Percentiles rank a stretch among this genome's conserved stretches.
These are phyloP conservation scores for Pichiaceae sp. DNA, from an alignment of 1,139 yeast species.

Conservation along the genomic window DNA sequence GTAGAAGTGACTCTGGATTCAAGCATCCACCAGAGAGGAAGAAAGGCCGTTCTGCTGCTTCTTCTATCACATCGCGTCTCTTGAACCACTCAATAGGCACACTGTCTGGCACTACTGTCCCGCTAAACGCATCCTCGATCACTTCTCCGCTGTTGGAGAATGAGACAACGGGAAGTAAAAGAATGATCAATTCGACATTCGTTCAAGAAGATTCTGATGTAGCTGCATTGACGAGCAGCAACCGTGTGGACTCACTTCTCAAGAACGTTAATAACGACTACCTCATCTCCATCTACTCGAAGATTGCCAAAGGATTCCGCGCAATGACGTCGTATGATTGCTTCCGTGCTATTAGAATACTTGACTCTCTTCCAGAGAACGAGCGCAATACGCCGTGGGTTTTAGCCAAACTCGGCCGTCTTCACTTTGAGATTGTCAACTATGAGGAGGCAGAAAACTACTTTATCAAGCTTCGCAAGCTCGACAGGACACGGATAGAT, in stretches of 20 bases:
- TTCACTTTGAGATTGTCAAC: conserved; percentile 82
- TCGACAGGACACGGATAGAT: conserved; percentile 73
- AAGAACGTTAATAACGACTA: conserved; percentile 20
- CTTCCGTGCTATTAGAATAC: conserved; percentile 64
- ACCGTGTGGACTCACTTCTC: conserved; percentile 5
- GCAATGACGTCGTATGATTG: conserved; percentile 68
- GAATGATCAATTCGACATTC: conserved; percentile 17
- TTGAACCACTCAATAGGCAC: conserved; percentile 37
- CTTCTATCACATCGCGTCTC: conserved; percentile 47
- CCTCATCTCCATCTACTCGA: conserved; percentile 43
- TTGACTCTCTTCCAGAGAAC: conserved; percentile 53
- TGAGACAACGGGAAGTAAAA: conserved; percentile 10
- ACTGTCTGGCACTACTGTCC: neutral
- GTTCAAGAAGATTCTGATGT: neutral
- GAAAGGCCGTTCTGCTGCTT: conserved; percentile 11
- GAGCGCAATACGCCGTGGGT: conserved; percentile 85
- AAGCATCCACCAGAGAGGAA: conserved; percentile 16
- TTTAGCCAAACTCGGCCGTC: conserved; percentile 65
- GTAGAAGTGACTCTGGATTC: conserved; percentile 19
- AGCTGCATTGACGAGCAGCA: neutral
- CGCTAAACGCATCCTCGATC: neutral
- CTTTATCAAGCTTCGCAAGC: conserved; percentile 51
- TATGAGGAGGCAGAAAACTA: conserved; percentile 67
- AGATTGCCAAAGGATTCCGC: conserved; percentile 59
- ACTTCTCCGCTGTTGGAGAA: neutral